phyloP scores from a whole-genome alignment of 768 basidiomycete species.

The Panaeolus cyanescens region DNA sequence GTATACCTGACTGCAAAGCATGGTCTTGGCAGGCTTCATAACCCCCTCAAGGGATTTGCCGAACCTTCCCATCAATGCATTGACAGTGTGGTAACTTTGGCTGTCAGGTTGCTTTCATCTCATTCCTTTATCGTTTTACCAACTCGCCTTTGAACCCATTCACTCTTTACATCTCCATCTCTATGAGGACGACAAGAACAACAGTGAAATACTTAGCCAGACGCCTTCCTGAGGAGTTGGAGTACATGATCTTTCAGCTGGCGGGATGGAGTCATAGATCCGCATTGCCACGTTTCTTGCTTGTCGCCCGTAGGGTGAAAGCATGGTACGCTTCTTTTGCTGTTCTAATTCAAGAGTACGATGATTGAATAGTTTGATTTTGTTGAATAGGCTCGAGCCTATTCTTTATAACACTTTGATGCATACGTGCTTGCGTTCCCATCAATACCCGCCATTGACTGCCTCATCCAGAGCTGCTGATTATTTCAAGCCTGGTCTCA shows the following conservation, averaged over 20 bases:
- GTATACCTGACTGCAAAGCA: not conserved
- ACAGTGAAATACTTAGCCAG: not conserved
- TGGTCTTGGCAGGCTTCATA: not conserved
- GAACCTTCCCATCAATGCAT: not conserved
- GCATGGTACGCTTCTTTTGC: not conserved
- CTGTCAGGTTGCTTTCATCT: no score
- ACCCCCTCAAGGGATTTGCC: not conserved
- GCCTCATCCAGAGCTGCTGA: not conserved
- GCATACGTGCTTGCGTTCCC: not conserved
- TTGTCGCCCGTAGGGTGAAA: not conserved
- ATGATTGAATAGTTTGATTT: not conserved
- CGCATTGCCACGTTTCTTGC: not conserved
- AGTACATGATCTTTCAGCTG: not conserved
- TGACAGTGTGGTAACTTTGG: not conserved
- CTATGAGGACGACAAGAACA: not conserved
- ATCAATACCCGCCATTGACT: not conserved
- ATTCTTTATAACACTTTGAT: not conserved
- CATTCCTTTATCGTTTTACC: no score
- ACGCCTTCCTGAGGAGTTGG: not conserved
- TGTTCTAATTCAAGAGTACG: not conserved
- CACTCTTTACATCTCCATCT: not conserved
- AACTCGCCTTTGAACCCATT: no score
- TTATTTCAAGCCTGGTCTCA: not conserved
- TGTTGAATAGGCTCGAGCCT: not conserved
- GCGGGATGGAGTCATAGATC: not conserved